Conservation (phyloP, 1,284 basidiomycete genomes). For the Ustilago nuda region DNA sequence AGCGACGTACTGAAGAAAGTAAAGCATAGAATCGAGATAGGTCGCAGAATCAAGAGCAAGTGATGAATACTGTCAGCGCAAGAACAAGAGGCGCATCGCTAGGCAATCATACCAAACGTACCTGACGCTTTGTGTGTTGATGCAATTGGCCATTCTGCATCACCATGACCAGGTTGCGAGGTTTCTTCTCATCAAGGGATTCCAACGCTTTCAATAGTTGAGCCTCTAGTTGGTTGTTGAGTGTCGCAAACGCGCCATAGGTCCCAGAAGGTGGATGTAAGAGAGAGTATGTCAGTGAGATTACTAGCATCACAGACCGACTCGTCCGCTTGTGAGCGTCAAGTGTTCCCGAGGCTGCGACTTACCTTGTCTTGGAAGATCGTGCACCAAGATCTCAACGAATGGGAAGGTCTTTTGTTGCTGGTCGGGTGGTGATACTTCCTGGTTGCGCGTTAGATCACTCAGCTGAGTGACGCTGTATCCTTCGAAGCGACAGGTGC, state of each 20-base stretch:
- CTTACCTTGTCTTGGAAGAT: slow-evolving; percentile 2
- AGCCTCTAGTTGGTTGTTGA: slow-evolving; percentile 12
- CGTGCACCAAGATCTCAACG: not conserved
- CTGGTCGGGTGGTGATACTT: not conserved
- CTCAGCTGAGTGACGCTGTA: not conserved
- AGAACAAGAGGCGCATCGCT: not conserved
- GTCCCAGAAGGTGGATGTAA: not conserved
- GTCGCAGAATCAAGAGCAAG: not conserved
- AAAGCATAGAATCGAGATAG: not conserved
- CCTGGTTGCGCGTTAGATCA: not conserved
- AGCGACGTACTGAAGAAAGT: slow-evolving; percentile 11
- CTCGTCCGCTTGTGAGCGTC: not conserved
- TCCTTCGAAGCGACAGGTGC: not conserved
- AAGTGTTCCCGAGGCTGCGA: not conserved
- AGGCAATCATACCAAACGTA: slow-evolving; percentile 1
- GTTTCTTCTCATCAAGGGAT: slow-evolving; percentile 24
- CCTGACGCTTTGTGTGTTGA: slow-evolving; percentile 40
- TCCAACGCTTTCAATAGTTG: slow-evolving; percentile 20
- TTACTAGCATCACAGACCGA: not conserved
- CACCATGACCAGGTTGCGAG: slow-evolving; percentile 39
- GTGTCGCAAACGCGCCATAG: not conserved
- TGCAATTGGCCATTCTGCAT: not conserved
- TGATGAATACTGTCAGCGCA: not conserved
- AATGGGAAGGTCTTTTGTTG: not conserved
- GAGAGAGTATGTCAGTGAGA: not conserved